phyloP scores from a whole-genome alignment of 495 filamentous ascomycete genomes.

The Oleoguttula mirabilis region DNA sequence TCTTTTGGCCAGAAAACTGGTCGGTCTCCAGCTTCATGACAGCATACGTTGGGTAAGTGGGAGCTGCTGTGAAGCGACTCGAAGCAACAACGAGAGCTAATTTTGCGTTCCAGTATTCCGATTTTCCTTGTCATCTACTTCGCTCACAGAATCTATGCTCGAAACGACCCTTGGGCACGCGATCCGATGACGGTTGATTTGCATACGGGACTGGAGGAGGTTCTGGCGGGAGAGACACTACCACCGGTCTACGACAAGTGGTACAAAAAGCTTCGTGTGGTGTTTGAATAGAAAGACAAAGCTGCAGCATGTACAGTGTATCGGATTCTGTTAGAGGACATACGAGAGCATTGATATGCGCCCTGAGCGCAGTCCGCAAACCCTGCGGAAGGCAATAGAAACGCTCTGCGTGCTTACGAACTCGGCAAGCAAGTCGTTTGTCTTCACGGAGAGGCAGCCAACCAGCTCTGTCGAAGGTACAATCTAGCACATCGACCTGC shows the following conservation, averaged over 20 bases:
- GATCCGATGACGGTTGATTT: constrained; percentile 43
- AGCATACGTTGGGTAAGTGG: constrained; percentile 43
- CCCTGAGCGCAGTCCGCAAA: too few relatives aligned
- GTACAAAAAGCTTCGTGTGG: constrained; percentile 1
- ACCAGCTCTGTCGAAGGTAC: too few relatives aligned
- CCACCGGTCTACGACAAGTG: constrained; percentile 9
- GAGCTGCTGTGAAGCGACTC: constrained; percentile 32
- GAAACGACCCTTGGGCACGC: constrained; percentile 43
- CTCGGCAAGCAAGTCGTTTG: too few relatives aligned
- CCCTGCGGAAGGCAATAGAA: too few relatives aligned
- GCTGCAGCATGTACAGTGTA: too few relatives aligned
- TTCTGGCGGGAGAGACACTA: constrained; percentile 40
- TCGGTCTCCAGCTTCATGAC: constrained; percentile 44
- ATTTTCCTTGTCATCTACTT: constrained; percentile 35
- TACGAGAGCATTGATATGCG: too few relatives aligned
- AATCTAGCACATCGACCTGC: too few relatives aligned
- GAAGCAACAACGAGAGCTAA: neutral
- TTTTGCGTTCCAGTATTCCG: constrained; percentile 35
- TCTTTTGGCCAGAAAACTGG: constrained; percentile 48
- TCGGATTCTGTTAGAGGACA: too few relatives aligned
- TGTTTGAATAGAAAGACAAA: constrained; percentile 8
- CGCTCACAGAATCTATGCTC: constrained; percentile 34
- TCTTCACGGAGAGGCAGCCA: too few relatives aligned
- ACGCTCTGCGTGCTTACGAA: too few relatives aligned
- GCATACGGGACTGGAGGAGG: constrained; percentile 41